Base-by-base conservation (phyloP, 495 filamentous ascomycete species). In the Rostrohypoxylon terebratum region DNA sequence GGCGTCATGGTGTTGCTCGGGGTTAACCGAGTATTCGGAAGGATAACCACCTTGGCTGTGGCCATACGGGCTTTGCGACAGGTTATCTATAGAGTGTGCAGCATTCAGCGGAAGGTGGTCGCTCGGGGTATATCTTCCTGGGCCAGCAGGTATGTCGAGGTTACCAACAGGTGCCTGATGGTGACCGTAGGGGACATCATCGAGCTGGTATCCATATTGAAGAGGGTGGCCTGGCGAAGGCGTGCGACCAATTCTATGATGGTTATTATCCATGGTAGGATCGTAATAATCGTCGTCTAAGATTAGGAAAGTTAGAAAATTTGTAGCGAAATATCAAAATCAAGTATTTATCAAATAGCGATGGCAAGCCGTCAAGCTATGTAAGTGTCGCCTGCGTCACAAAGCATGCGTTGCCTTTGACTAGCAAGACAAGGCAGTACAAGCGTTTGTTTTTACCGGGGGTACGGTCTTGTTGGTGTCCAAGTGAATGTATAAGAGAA, bases 1-100 rank as follows among this genome's bases (percentile, higher is more conserved):
- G 47, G 90, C 87, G 79, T 97, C 93, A 74, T 94, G 93, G 72
- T 96, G 93, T 42, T 88, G 90, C 78, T 94, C 88, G 11, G 94
- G 94, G 64, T 93, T 89, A 38, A 98, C 79, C 5, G 89, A 81
- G 78, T 95, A 96, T 25, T 93, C 91, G 63, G 78, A 84, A 72
- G 55, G 83, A 83, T 74, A 83, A 72, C 90, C 92, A 73, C 90
- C 92, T 57, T 83, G 81, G 61, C 92, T 87, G 72, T 89, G 90
- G 69, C 90, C 88, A 73, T 90, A 94, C 16, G 91, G 90, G 71
- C 86, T 87, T 10, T 77, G 74, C 1, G 76, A 78, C 14, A 90
- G 81, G 74, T 92, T 90, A 77, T 94, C 92, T 1, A 94, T 90
- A 1, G 94, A 97, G 82, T 95, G 94, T 89, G 77, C 71, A 59